Percentiles rank a stretch among this genome's conserved stretches.
phyloP scores from a whole-genome alignment of 1,284 basidiomycete genomes.

The Cryptococcus sp. region DNA sequence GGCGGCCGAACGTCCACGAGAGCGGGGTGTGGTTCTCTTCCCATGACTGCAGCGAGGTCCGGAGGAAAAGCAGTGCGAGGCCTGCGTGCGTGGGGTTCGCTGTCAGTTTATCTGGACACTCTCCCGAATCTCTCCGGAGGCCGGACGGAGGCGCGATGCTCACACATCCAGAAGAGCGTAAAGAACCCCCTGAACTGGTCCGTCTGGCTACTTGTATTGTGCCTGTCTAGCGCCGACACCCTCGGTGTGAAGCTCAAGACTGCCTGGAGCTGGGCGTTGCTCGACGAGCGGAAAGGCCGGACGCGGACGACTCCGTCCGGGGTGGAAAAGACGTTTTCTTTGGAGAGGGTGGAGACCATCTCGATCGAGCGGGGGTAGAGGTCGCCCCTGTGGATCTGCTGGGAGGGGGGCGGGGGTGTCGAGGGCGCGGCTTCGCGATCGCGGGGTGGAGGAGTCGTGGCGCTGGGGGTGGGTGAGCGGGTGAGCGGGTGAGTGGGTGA shows the following conservation, averaged over 20 bases:
- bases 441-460: not conserved
- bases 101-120: not conserved
- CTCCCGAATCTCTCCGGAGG: not conserved
- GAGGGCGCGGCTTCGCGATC: not conserved
- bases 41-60: constrained; percentile 71
- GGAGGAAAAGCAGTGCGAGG: constrained; percentile 71
- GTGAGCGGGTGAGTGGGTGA: not conserved
- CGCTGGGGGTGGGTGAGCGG: constrained; percentile 1
- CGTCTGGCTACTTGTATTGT: constrained; percentile 64
- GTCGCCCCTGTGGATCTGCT: not conserved
- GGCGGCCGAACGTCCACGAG: constrained; percentile 73
- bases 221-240: constrained; percentile 75
- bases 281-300: constrained; percentile 42
- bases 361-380: constrained; percentile 7
- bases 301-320: constrained; percentile 41
- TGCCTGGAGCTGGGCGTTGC: constrained; percentile 52
- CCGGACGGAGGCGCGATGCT: constrained; percentile 14
- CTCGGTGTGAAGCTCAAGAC: constrained; percentile 79
- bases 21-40: constrained; percentile 73
- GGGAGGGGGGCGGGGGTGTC: not conserved
- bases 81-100: constrained; percentile 50
- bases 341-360: constrained; percentile 35
- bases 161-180: constrained; percentile 73
- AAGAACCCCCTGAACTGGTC: constrained; percentile 95
- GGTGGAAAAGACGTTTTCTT: constrained; percentile 37